Evolutionary conservation across 2,329 filamentous ascomycete species (phyloP), one percentile per base, ranked within the genome.

Genomic region (Stagonosporopsis vannaccii): DNA sequence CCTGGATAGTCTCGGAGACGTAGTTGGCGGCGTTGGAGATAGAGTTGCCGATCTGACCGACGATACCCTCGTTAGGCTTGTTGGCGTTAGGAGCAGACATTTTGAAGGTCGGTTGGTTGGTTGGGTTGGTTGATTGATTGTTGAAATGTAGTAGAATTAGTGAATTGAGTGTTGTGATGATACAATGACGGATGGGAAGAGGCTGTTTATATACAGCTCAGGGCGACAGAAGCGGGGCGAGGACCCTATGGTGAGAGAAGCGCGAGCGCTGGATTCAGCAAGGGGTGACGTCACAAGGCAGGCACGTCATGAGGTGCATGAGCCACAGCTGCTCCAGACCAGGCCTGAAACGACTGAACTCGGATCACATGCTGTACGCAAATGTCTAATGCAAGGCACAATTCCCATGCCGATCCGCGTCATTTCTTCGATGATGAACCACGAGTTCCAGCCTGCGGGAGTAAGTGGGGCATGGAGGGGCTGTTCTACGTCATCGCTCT

Each of bases 1-100:
- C 79, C 80, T 88, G 82, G 73, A 86, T 77, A 69, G 80, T 79
- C 82, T 89, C 87, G 65, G 84, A 78, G 78, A 89, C 85, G 84
- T 89, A 89, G 84, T 88, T 88, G 79, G 79, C 85, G 71, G 82
- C 83, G 79, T 88, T 85, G 81, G 76, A 69, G 62, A 74, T 62
- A 43, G 71, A 71, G 73, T 77, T 77, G 72, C 63, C 59, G 65
- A 69, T 63, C 70, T 76, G 72, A 67, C 75, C 76, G 69, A 78
- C 68, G 68, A 79, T 76, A 64, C 75, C 76, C 69, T 79, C 74
- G 68, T 78, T 78, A 60, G 77, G 76, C 60, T 67, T 72, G 70
- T 78, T 73, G 66, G 69, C 73, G 75, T 78, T 78, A 65, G 76
- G 76, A 55, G 73, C 76, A 77, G 76, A 77, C 77, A 79, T 78